Evolutionary conservation across 208 protist species (phyloP).

Genomic region (Novymonas esmeraldas): DNA sequence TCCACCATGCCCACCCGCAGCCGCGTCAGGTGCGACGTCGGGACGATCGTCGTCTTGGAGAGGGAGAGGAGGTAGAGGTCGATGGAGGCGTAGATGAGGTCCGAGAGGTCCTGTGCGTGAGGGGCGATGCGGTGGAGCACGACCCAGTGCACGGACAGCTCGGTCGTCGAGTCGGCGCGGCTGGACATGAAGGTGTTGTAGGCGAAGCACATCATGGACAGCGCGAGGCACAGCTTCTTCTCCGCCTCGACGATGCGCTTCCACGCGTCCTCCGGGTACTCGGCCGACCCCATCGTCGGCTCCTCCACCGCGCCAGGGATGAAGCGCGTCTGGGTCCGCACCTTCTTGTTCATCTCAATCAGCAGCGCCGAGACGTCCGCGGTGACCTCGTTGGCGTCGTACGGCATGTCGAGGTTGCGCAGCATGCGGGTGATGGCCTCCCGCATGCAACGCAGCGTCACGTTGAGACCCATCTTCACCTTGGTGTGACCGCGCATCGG

Average conservation of each 20-base stretch:
- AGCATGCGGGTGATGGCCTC: slow-evolving; percentile 78
- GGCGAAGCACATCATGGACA: slow-evolving; percentile 89
- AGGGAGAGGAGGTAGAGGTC: slow-evolving; percentile 87
- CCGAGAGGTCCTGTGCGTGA: slow-evolving; percentile 76
- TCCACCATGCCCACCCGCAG: slow-evolving; percentile 82
- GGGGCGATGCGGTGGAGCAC: slow-evolving; percentile 87
- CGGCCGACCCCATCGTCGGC: slow-evolving; percentile 79
- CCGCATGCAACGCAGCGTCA: slow-evolving; percentile 80
- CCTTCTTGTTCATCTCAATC: slow-evolving; percentile 78
- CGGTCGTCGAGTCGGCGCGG: slow-evolving; percentile 48
- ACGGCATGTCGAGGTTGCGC: slow-evolving; percentile 88
- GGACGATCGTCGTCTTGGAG: slow-evolving; percentile 75
- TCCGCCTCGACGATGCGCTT: slow-evolving; percentile 71
- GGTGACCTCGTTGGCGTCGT: slow-evolving; percentile 73
- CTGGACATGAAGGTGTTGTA: slow-evolving; percentile 90
- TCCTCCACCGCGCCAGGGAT: slow-evolving; percentile 84
- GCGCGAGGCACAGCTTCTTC: slow-evolving; percentile 62
- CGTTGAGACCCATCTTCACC: slow-evolving; percentile 85
- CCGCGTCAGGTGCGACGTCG: slow-evolving; percentile 77
- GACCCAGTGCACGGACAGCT: slow-evolving; percentile 89
- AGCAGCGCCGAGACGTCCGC: slow-evolving; percentile 64
- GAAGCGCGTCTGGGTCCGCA: slow-evolving; percentile 56
- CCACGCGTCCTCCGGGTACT: slow-evolving; percentile 81
- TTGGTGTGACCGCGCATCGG: slow-evolving; percentile 81
- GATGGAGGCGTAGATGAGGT: slow-evolving; percentile 81